These are phyloP conservation scores for Lyophyllum decastes DNA, from an alignment of 768 basidiomycete genomes.

Conservation along the genomic window DNA sequence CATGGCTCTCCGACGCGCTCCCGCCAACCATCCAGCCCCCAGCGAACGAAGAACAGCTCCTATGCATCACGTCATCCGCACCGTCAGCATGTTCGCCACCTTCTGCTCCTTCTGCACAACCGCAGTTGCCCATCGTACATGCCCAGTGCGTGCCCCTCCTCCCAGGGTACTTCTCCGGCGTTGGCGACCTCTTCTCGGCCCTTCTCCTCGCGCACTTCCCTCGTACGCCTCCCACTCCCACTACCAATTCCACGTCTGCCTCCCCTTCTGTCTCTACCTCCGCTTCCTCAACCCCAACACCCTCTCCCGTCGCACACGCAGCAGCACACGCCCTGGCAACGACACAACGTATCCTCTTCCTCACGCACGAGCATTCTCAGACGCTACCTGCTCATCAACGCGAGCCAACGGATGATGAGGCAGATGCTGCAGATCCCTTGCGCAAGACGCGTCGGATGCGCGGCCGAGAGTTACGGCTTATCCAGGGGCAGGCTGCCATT, in stretches of 20 bases:
- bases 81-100: not conserved
- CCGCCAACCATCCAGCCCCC: slow-evolving; percentile 47
- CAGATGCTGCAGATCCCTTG: slow-evolving; percentile 63
- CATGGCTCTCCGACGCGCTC: slow-evolving; percentile 59
- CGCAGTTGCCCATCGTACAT: slow-evolving; percentile 44
- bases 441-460: slow-evolving; percentile 76
- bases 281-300: not conserved
- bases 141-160: slow-evolving; percentile 75
- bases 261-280: no score
- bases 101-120: not conserved
- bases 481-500: slow-evolving; percentile 77
- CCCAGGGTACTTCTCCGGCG: slow-evolving; percentile 93
- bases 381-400: slow-evolving; percentile 61
- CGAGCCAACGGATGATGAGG: slow-evolving; percentile 73
- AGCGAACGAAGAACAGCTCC: slow-evolving; percentile 50
- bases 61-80: slow-evolving; percentile 77
- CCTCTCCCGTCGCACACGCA: slow-evolving; percentile 55
- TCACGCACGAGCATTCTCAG: slow-evolving; percentile 61
- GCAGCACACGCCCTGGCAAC: slow-evolving; percentile 69
- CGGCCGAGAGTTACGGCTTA: slow-evolving; percentile 80
- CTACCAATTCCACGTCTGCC: not conserved
- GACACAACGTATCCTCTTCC: slow-evolving; percentile 68
- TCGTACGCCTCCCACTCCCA: not conserved
- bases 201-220: slow-evolving; percentile 78
- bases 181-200: slow-evolving; percentile 96